Base-by-base conservation (phyloP, 805 yeast species). In the Candida xyloterini region DNA sequence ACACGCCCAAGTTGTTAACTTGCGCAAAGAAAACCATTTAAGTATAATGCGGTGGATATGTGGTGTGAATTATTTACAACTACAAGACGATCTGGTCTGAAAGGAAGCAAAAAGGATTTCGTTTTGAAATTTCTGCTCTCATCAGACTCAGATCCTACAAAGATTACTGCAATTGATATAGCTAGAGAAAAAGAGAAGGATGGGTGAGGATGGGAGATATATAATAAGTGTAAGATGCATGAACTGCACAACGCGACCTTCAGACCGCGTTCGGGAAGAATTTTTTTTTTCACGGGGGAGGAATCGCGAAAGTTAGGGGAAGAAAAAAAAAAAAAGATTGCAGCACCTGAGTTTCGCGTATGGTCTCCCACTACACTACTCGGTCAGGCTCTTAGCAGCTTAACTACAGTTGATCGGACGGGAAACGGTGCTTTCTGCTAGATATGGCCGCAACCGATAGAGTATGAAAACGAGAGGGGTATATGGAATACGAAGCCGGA, bases 351-450 rank as follows among this genome's bases (percentile, higher is more conserved):
- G 68, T 70, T 71, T 71, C 75, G 67, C 76, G 68, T 67, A 68
- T 70, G 74, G 76, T 71, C 76, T 67, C 75, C 76, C 75, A 71
- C 74, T 68, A 67, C 68, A 70, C 68, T 71, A 70, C 76, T 71
- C 74, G 36, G 36, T 33, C 36, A 33, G 36, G 36, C 36, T 33
- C 36, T 33, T 68, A 68, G 73, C 69, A 66, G 76, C 70, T 70
- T 70, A 68, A 71, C 74, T 71, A 70, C 73, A 68, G 73, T 69
- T 71, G 76, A 70, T 71, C 76, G 76, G 76, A 71, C 76, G 76
- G 76, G 76, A 71, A 72, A 70, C 73, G 74, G 74, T 71, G 74
- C 72, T 71, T 70, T 72, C 76, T 67, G 68, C 73, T 70, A 66
- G 76, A 69, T 72, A 69, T 71, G 76, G 76, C 75, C 76, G 75